Evolutionary conservation across 2,329 filamentous ascomycete genomes (phyloP), one percentile per base, ranked within the genome.

Genomic region (Byssothecium circinans): DNA sequence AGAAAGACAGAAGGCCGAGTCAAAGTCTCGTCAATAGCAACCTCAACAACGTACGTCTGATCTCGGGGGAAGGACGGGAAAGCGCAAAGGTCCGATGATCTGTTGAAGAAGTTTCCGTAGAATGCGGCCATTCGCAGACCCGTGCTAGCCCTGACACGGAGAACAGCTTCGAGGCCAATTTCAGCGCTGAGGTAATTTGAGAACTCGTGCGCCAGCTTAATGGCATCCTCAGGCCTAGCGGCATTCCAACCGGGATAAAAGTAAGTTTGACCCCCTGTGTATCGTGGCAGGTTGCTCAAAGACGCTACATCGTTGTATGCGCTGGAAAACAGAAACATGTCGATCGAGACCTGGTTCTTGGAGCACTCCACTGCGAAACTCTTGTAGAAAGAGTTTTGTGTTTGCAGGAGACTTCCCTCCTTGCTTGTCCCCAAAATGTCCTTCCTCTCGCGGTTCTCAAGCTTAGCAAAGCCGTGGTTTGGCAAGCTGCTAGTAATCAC

Each of bases 81-180:
- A 11, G 94, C 94, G 70, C 94, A 97, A 25, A 99, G 83, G 75
- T 99, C 94, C 14, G 91, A 96, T 69, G 90, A 96, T 60, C 94
- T 84, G 78, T 97, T 99, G 81, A 99, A 99, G 75, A 99, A 99
- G 77, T 99, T 99, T 59, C 94, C 94, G 72, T 97, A 99, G 75
- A 99, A 99, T 2, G 92, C 91, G 75, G 86, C 96, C 88, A 97
- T 97, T 44, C 94, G 85, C 49, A 99, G 76, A 43, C 94, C 94
- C 19, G 91, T 97, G 2, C 91, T 96, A 15, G 94, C 94, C 57
- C 94, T 87, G 32, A 99, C 94, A 68, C 94, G 88, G 46, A 99
- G 85, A 30, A 99, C 94, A 35, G 94, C 94, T 74, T 99, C 94
- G 29, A 99, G 76, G 0, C 92, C 94, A 66, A 99, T 96, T 72